phyloP scores from a whole-genome alignment of 305 asterid genomes.

The Petunia hybrid region DNA sequence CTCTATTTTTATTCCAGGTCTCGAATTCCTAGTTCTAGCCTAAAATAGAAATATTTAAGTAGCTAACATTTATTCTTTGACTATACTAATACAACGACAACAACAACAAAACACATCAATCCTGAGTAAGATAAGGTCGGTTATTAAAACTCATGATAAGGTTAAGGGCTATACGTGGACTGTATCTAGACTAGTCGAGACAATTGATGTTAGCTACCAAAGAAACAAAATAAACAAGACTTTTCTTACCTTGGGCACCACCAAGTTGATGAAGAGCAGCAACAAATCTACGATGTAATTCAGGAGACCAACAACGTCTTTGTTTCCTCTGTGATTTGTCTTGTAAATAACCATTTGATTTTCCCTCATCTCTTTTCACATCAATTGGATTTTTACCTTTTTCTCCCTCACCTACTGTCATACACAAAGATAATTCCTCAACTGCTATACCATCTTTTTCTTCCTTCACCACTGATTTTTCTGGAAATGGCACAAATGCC shows the following conservation, averaged over 20 bases:
- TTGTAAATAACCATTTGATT: neutral
- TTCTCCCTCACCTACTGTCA: neutral
- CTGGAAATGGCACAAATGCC: conserved; percentile 27
- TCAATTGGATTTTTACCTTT: neutral
- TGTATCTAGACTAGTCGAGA: no score
- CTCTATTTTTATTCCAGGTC: no score
- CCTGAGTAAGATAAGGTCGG: no score
- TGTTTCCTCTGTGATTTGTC: conserved; percentile 39
- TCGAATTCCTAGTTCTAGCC: no score
- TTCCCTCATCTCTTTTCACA: neutral
- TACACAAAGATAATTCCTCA: conserved; percentile 11
- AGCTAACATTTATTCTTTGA: no score
- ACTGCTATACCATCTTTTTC: neutral
- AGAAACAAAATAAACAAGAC: no score
- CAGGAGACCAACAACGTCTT: conserved; percentile 53
- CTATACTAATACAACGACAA: no score
- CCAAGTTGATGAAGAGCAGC: conserved; percentile 44
- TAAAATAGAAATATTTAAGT: no score
- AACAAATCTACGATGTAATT: conserved; percentile 47
- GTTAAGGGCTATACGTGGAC: no score
- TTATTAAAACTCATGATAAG: no score
- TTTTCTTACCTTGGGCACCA: conserved; percentile 46
- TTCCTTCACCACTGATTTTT: neutral
- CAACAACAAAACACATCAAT: no score
- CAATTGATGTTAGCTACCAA: no score